Evolutionary conservation across 345 rosid genomes (phyloP), one percentile per base, ranked within the genome.

Genomic region (Bruguiera parviflora): DNA sequence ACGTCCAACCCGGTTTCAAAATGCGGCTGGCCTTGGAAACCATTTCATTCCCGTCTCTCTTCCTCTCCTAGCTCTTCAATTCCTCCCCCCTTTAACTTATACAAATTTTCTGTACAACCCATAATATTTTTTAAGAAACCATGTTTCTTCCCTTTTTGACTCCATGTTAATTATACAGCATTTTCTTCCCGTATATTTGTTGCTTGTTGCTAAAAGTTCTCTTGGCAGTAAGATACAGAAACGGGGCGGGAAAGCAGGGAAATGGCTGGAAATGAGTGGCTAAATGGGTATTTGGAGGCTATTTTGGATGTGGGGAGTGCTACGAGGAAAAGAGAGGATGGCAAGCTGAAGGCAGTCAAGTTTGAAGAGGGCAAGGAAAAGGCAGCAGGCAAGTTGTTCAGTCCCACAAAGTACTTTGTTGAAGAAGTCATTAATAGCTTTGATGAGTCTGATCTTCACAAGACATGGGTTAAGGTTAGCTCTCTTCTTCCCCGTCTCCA

Each of bases 211-310:
- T 4, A 33, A 33, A 33, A 33, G 7, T 33, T 33, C 35, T 33
- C 5, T 4, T 4, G 35, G 35, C 35, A 4, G 3, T 33, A 6
- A 33, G 35, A 33, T 35, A 35, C 39, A 0, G 10, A 8, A 35
- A 35, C 13, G 20, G 47, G 1, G 24, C 43, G 3, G 35, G 6
- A 43, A 29, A 20, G 49, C 21, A 20, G 51, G 32, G 78, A 82
- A 76, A 88, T 88, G 93, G 97, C 97, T 16, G 74, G 91, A 77
- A 91, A 91, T 71, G 97, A 91, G 47, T 89, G 97, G 97, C 89
- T 91, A 71, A 89, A 91, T 65, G 89, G 97, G 53, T 91, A 91
- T 74, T 83, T 89, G 73, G 96, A 91, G 77, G 97, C 97, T 16
- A 91, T 91, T 35, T 80, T 91, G 61, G 97, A 89, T 55, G 96